Percentiles rank a stretch among this genome's conserved stretches.
Evolutionary conservation across 352 stramenopile species (phyloP).

Genomic region (Aphanomyces astaci): DNA sequence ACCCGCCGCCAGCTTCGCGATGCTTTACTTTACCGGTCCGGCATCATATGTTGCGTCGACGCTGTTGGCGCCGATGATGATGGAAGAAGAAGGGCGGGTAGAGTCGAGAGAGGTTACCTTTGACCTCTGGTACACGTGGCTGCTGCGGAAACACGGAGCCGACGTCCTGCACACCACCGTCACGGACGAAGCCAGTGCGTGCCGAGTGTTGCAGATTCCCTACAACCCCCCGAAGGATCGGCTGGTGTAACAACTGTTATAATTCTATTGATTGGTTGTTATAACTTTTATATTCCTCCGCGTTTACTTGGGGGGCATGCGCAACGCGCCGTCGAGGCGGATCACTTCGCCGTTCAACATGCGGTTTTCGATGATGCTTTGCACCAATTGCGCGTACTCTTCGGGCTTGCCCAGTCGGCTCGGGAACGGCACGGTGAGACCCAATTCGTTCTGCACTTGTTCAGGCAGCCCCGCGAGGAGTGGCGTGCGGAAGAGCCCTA

Average conservation of each 20-base stretch:
- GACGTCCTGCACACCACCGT: not conserved
- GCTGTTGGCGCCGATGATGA: not conserved
- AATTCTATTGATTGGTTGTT: no score
- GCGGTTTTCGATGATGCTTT: conserved; percentile 94
- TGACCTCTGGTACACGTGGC: not conserved
- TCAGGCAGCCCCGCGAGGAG: conserved; percentile 92
- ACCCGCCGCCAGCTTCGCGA: conserved; percentile 53
- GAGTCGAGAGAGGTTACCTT: not conserved
- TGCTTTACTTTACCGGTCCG: conserved; percentile 70
- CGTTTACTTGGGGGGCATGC: conserved; percentile 89
- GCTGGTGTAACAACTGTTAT: not conserved
- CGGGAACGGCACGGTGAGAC: conserved; percentile 92
- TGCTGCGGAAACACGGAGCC: not conserved
- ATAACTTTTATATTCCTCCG: no score
- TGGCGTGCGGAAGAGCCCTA: conserved; percentile 94
- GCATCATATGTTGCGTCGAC: conserved; percentile 35
- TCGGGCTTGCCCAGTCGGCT: conserved; percentile 89
- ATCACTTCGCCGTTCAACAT: conserved; percentile 99
- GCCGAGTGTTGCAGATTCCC: not conserved
- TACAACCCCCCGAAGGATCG: not conserved
- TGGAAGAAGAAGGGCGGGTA: not conserved
- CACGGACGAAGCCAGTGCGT: not conserved
- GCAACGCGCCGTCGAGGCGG: conserved; percentile 93
- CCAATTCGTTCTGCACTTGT: conserved; percentile 91
- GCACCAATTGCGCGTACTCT: conserved; percentile 93